These are phyloP conservation scores for Neohortaea acidophila DNA, from an alignment of 495 filamentous ascomycete species.

Conservation along the genomic window DNA sequence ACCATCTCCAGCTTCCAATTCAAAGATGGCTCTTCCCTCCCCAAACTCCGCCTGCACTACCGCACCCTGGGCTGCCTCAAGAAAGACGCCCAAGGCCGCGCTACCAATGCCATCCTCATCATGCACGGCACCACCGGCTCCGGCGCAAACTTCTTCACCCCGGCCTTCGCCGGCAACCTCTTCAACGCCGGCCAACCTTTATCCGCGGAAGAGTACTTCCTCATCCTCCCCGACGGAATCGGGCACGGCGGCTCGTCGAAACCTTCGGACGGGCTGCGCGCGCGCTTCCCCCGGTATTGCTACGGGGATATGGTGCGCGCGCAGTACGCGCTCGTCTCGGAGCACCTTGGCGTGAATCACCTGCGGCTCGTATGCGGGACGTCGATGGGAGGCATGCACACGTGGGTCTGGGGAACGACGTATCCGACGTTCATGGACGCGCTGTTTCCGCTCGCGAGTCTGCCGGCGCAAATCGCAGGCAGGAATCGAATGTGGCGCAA, in stretches of 20 bases:
- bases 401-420: constrained; percentile 1
- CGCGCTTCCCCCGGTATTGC: not conserved
- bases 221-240: constrained; percentile 3
- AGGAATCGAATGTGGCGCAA: constrained; percentile 4
- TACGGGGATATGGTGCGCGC: constrained; percentile 4
- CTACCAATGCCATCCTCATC: constrained; percentile 4
- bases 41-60: not conserved
- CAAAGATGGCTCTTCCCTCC: not conserved
- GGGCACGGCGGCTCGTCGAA: constrained; percentile 1
- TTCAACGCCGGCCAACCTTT: constrained; percentile 6
- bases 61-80: not conserved
- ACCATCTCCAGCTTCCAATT: not conserved
- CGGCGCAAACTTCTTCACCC: not conserved
- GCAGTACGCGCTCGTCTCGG: not conserved
- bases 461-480: constrained; percentile 3
- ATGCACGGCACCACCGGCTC: constrained; percentile 4
- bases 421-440: constrained; percentile 7
- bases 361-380: constrained; percentile 3
- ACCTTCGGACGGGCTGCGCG: constrained; percentile 2
- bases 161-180: not conserved
- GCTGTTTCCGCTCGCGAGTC: not conserved
- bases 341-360: constrained; percentile 3
- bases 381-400: constrained; percentile 4
- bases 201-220: constrained; percentile 2
- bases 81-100: not conserved